Conservation (phyloP, 495 filamentous ascomycete genomes). For the Usnea hakonensis region DNA sequence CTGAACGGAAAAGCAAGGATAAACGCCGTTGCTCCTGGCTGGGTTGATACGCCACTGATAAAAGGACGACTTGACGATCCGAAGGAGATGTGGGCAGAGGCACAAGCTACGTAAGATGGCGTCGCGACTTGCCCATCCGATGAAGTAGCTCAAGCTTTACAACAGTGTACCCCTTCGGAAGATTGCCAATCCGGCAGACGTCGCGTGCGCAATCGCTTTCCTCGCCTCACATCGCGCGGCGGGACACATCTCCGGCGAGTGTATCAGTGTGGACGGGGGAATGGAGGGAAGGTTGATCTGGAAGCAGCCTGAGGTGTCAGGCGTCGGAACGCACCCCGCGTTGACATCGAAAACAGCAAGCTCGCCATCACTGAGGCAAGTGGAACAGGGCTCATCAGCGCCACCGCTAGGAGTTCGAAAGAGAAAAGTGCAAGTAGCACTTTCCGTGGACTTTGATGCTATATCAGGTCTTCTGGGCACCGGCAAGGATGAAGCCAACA, state of each 20-base stretch:
- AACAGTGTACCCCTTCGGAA: slow-evolving; percentile 35
- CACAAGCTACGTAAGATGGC: slow-evolving; percentile 34
- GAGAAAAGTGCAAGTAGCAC: slow-evolving; percentile 41
- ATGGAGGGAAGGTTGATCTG: slow-evolving; percentile 46
- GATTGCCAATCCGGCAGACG: slow-evolving; percentile 42
- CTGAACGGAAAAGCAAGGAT: slow-evolving; percentile 46
- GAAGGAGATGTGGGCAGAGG: slow-evolving; percentile 38
- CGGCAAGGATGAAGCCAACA: slow-evolving; percentile 39
- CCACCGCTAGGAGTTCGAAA: background rate
- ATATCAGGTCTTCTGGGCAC: slow-evolving; percentile 56
- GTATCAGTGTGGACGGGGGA: slow-evolving; percentile 42
- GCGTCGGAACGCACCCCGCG: background rate
- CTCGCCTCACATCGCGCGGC: slow-evolving; percentile 45
- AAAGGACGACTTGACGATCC: slow-evolving; percentile 41
- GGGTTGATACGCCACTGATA: slow-evolving; percentile 42
- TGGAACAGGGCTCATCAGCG: background rate
- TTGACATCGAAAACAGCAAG: background rate
- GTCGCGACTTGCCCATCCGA: too few species aligned
- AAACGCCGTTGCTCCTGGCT: slow-evolving; percentile 48
- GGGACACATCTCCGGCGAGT: slow-evolving; percentile 50
- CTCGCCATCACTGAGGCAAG: background rate
- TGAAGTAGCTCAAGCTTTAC: background rate
- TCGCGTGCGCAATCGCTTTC: slow-evolving; percentile 46
- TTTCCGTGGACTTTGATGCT: slow-evolving; percentile 54
- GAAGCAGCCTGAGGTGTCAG: slow-evolving; percentile 34